Evolutionary conservation across 202 grass and related monocot genomes (phyloP).

Genomic region (Cymbopogon flexuosus): DNA sequence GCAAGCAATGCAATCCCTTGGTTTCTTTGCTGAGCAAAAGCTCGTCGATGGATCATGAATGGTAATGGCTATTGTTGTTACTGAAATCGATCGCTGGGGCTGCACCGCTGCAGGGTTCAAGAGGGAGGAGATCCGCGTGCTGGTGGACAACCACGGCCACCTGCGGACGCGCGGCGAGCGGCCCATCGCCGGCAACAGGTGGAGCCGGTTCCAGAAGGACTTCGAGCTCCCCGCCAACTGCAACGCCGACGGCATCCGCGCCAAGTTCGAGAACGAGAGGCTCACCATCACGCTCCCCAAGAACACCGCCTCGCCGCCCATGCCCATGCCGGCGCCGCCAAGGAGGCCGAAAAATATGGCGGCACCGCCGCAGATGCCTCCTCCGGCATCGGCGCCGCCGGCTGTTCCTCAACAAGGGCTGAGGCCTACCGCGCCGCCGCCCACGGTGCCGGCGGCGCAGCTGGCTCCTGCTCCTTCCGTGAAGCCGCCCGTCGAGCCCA

Average conservation of each 20-base stretch:
- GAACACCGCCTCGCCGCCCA: constrained; percentile 3
- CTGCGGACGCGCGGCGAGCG: constrained; percentile 46
- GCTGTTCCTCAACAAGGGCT: not conserved
- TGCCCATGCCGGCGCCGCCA: not conserved
- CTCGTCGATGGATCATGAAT: not conserved
- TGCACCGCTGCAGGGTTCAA: constrained; percentile 47
- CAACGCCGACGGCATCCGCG: constrained; percentile 48
- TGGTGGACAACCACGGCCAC: constrained; percentile 59
- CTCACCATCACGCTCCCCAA: constrained; percentile 70
- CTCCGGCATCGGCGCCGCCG: not conserved
- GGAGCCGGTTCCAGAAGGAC: constrained; percentile 65
- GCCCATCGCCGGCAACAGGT: constrained; percentile 16
- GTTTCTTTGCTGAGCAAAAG: not conserved
- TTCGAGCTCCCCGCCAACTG: constrained; percentile 42
- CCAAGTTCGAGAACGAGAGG: constrained; percentile 56
- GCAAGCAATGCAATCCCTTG: not conserved
- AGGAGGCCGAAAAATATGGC: accelerated
- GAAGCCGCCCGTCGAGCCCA: constrained; percentile 14
- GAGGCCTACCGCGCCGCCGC: not conserved
- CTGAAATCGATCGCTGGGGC: not conserved
- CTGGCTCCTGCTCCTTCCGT: not conserved
- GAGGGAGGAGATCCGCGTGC: constrained; percentile 54
- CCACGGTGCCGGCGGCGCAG: not conserved
- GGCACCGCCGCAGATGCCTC: no score
- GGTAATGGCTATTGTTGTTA: no score